Conservation (phyloP, 805 yeast species). For the Candida saitoana region DNA sequence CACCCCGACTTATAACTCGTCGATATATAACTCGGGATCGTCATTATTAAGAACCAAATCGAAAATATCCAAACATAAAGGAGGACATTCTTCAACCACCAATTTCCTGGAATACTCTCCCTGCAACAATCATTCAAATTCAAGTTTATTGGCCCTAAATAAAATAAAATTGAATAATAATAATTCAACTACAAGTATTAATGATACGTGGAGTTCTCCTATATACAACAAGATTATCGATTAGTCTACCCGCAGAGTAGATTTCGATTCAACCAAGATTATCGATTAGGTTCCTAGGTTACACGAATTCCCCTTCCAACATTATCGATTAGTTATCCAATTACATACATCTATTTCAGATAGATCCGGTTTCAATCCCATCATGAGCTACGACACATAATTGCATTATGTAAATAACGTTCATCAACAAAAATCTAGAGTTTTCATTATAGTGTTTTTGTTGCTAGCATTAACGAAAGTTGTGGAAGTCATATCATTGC, state of each 20-base stretch:
- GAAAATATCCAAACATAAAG: conserved; percentile 3
- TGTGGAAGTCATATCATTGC: background rate
- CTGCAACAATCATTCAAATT: conserved; percentile 1
- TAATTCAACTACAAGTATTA: background rate
- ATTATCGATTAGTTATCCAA: no score
- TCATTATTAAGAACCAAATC: conserved; percentile 4
- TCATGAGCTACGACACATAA: background rate
- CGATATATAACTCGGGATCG: conserved; percentile 4
- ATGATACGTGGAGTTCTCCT: background rate
- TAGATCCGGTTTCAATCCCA: background rate
- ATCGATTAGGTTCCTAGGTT: no score
- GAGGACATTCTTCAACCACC: conserved; percentile 2
- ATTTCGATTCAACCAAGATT: no score
- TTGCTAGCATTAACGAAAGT: background rate
- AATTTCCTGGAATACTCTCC: conserved; percentile 5
- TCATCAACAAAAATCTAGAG: conserved; percentile 1
- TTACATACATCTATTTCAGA: no score
- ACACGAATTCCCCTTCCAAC: no score
- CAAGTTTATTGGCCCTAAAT: background rate
- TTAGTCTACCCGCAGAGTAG: no score
- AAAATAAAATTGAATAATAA: background rate
- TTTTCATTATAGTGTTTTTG: background rate
- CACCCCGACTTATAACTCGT: conserved; percentile 3
- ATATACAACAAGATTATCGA: background rate
- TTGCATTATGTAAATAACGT: background rate